These are phyloP conservation scores for Plantago lanceolata DNA, from an alignment of 305 asterid species.

Conservation along the genomic window DNA sequence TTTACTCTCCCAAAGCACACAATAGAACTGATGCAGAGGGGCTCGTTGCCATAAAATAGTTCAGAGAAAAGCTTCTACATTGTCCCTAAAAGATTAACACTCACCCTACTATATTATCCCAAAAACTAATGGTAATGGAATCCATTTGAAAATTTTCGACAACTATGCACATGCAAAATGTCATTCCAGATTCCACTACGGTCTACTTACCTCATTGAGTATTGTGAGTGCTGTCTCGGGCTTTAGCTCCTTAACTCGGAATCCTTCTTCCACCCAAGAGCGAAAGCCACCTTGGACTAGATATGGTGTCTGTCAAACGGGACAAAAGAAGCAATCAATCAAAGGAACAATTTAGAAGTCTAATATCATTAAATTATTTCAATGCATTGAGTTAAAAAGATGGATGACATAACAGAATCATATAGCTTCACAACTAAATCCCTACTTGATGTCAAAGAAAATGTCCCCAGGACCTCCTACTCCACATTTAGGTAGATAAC, in stretches of 20 bases:
- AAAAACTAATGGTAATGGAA: not conserved
- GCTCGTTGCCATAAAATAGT: not conserved
- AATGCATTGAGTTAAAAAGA: not conserved
- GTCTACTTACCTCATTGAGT: constrained; percentile 60
- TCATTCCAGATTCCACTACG: not conserved
- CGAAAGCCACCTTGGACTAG: constrained; percentile 85
- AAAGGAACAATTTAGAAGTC: not conserved
- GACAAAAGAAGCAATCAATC: constrained; percentile 16
- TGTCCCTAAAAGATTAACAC: not conserved
- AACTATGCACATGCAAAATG: not conserved
- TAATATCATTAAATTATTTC: not conserved
- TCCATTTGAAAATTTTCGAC: not conserved
- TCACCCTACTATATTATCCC: not conserved
- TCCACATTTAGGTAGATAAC: no score
- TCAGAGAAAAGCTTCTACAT: not conserved
- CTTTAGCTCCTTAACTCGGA: constrained; percentile 69
- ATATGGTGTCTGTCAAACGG: constrained; percentile 57
- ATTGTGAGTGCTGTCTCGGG: constrained; percentile 77
- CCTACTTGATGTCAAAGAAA: not conserved
- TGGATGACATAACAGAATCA: no score
- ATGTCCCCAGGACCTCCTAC: not conserved
- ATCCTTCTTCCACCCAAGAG: constrained; percentile 77
- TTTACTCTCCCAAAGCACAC: not conserved
- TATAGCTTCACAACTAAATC: no score
- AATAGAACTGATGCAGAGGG: not conserved